Evolutionary conservation across 2,329 filamentous ascomycete genomes (phyloP), one percentile per base, ranked within the genome.

Genomic region (Fusarium longipes): DNA sequence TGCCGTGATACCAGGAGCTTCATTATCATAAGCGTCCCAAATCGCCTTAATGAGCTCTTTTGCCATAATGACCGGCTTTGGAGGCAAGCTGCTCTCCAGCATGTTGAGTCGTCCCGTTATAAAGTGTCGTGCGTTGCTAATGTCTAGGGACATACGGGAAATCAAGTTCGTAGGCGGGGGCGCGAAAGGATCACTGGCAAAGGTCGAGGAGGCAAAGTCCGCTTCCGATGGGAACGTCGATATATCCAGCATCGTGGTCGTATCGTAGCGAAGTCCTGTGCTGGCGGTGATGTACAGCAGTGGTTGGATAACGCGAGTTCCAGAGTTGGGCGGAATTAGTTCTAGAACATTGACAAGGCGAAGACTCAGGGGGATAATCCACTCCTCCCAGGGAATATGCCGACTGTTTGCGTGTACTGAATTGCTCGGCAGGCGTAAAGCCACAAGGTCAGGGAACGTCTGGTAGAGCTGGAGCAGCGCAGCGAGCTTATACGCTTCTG

Each of bases 41-140:
- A 82, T 77, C 0, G 78, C 76, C n/a, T 75, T 78, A 9, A 82
- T 73, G 2, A 82, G 72, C 38, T 80, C 72, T 61, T 79, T 80
- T 2, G 80, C 80, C n/a, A 82, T 78, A 1, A 74, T 67, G 2
- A 82, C 79, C 3, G 80, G 80, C 12, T 78, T 79, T 4, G 80
- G 80, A 5, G 79, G 80, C 8, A 82, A 58, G 18, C 67, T 79
- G 14, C 76, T 74, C 63, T 82, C 80, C 25, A 82, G 45, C 20
- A 79, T 75, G 6, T 76, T 75, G 4, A 82, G 69, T 4, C 80
- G 68, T 2, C 73, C 73, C 72, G 80, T 78, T 22, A 82, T 70
- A 50, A 81, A 79, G 17, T 76, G 73, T 3, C 80, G 77, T 3
- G 80, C 80, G 22, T 75, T 76, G 14, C 76, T 77, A 1, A 78